Evolutionary conservation across 2,329 filamentous ascomycete genomes (phyloP).

Genomic region (Xenoacremonium recifei): DNA sequence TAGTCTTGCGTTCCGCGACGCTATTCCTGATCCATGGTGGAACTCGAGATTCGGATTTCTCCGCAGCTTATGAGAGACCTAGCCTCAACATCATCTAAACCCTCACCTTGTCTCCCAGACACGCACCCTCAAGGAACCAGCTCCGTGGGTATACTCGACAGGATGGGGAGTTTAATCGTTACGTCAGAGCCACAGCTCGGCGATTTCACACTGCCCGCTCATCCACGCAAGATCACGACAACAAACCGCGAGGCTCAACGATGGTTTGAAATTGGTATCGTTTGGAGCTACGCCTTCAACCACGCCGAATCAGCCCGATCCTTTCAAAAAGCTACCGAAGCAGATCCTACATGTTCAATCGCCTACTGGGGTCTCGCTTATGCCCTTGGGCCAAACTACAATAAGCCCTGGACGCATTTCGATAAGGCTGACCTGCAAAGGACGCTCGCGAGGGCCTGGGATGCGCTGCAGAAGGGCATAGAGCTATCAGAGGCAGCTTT

Average conservation of each 20-base stretch:
- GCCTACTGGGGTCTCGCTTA: constrained; percentile 69
- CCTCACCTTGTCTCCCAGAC: too few relatives aligned
- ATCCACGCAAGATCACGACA: constrained; percentile 49
- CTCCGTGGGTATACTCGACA: background rate
- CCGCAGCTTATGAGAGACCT: too few relatives aligned
- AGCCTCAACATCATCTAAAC: too few relatives aligned
- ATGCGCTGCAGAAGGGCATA: constrained; percentile 14
- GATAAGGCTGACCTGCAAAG: constrained; percentile 19
- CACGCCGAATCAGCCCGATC: constrained; percentile 64
- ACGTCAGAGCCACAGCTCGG: background rate
- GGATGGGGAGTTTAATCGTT: background rate
- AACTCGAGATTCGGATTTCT: too few relatives aligned
- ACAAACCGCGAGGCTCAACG: constrained; percentile 47
- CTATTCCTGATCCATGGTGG: too few relatives aligned
- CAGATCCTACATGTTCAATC: constrained; percentile 56
- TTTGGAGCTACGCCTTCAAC: constrained; percentile 71
- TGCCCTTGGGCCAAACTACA: constrained; percentile 67
- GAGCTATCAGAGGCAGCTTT: constrained; percentile 12
- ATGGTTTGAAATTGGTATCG: constrained; percentile 67
- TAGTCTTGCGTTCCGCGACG: too few relatives aligned
- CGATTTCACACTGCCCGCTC: constrained; percentile 20
- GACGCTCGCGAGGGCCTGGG: constrained; percentile 13
- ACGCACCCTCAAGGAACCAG: background rate
- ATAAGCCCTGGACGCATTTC: constrained; percentile 63
- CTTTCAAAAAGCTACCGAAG: constrained; percentile 54